Conservation (phyloP, 805 yeast genomes). For the Sugiyamaella valdiviana region DNA sequence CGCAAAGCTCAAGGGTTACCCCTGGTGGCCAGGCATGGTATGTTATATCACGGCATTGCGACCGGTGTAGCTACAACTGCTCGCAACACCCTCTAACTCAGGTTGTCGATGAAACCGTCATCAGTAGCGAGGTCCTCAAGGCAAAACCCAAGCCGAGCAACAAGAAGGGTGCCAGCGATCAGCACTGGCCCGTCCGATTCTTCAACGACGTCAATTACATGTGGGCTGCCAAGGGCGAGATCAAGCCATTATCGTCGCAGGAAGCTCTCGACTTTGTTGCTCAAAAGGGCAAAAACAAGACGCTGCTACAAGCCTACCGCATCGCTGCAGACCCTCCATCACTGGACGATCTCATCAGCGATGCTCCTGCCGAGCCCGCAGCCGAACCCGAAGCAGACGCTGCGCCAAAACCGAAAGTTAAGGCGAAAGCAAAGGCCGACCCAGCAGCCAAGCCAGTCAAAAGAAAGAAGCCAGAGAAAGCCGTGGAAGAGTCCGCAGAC, state of each 20-base stretch:
- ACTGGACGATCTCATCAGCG: constrained; percentile 40
- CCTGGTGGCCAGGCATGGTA: constrained; percentile 86
- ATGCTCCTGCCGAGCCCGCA: constrained; percentile 1
- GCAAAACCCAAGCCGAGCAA: constrained; percentile 33
- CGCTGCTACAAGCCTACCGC: constrained; percentile 46
- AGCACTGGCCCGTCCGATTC: constrained; percentile 52
- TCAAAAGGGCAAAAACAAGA: constrained; percentile 35
- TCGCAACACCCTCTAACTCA: background rate
- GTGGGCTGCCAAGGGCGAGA: constrained; percentile 54
- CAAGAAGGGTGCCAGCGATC: constrained; percentile 14
- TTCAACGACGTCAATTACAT: constrained; percentile 57
- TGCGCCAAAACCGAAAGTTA: constrained; percentile 13
- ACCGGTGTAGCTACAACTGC: no score
- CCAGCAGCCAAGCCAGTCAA: background rate
- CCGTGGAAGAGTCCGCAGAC: background rate
- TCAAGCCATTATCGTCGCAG: constrained; percentile 41
- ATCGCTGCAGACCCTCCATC: constrained; percentile 49
- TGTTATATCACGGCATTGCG: background rate
- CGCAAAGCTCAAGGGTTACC: constrained; percentile 80
- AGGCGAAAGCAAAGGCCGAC: constrained; percentile 10
- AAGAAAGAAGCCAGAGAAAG: no score
- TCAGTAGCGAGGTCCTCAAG: constrained; percentile 17
- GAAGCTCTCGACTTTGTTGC: constrained; percentile 38
- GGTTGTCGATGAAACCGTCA: constrained; percentile 24
- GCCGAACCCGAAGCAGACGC: background rate